phyloP scores from a whole-genome alignment of 768 basidiomycete genomes.

The Mycena venus region DNA sequence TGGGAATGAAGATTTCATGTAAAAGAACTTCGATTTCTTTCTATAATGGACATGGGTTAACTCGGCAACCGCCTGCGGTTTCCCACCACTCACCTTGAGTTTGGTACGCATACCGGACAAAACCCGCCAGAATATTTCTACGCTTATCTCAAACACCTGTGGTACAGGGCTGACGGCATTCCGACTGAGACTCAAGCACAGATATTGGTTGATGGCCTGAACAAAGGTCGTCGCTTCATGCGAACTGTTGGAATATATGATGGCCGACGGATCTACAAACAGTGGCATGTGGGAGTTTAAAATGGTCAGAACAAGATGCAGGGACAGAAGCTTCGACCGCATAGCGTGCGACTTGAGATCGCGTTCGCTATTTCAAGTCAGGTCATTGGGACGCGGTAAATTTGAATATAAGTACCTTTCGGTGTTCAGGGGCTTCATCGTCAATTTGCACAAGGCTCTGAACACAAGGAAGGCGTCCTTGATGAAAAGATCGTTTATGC shows the following conservation, averaged over 20 bases:
- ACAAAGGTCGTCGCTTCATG: conserved; percentile 91
- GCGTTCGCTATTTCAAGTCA: conserved; percentile 75
- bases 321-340: conserved; percentile 94
- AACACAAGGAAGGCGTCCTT: conserved; percentile 99
- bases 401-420: conserved; percentile 75
- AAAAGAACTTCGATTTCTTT: conserved; percentile 99
- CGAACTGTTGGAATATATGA: conserved; percentile 92
- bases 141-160: conserved; percentile 97
- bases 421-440: conserved; percentile 95
- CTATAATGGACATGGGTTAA: conserved; percentile 56
- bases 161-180: conserved; percentile 96
- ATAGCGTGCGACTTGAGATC: conserved; percentile 97
- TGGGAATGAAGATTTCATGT: conserved; percentile 98
- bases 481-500: conserved; percentile 89
- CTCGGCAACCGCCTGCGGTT: neutral
- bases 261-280: conserved; percentile 89
- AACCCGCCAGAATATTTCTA: conserved; percentile 98
- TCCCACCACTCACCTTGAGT: conserved; percentile 79
- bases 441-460: conserved; percentile 95
- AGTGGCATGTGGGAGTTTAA: conserved; percentile 92
- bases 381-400: neutral
- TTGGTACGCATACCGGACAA: conserved; percentile 94
- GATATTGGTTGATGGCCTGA: conserved; percentile 95
- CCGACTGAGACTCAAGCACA: conserved; percentile 91
- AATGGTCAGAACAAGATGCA: conserved; percentile 94